Conservation (phyloP, 2,329 filamentous ascomycete genomes). For the Colletotrichum acutatum region DNA sequence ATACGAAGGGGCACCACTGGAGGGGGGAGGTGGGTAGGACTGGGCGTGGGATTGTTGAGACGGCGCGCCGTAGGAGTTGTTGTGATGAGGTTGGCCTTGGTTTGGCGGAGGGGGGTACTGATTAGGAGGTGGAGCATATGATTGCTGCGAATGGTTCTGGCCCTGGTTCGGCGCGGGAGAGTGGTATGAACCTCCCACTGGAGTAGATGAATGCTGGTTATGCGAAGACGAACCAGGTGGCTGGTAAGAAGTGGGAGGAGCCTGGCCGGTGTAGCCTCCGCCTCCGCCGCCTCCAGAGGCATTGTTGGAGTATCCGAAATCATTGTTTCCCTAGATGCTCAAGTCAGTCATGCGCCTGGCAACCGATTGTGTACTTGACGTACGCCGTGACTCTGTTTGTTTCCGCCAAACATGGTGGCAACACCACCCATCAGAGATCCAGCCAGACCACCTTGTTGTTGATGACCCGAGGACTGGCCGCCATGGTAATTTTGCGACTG, state of each 20-base stretch:
- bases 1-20: constrained; percentile 30
- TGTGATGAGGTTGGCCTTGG: constrained; percentile 37
- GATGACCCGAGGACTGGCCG: constrained; percentile 51
- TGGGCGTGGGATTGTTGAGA: constrained; percentile 35
- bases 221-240: constrained; percentile 40
- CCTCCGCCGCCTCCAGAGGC: constrained; percentile 49
- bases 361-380: constrained; percentile 34
- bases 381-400: constrained; percentile 55
- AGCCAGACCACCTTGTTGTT: constrained; percentile 60
- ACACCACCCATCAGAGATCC: constrained; percentile 67
- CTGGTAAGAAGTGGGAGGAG: constrained; percentile 72
- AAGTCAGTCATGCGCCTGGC: constrained; percentile 34
- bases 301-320: constrained; percentile 71
- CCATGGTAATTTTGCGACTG: constrained; percentile 59
- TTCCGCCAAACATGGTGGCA: constrained; percentile 62
- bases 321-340: constrained; percentile 55
- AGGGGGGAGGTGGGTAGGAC: constrained; percentile 38
- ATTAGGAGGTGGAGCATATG: constrained; percentile 36
- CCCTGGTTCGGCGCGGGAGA: constrained; percentile 40
- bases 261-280: constrained; percentile 70
- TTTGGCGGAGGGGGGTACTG: constrained; percentile 31
- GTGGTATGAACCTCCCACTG: constrained; percentile 45
- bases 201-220: constrained; percentile 41
- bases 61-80: constrained; percentile 29
- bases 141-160: constrained; percentile 28